These are phyloP conservation scores for Peronosclerospora sorghi DNA, from an alignment of 352 stramenopile species.

Conservation along the genomic window DNA sequence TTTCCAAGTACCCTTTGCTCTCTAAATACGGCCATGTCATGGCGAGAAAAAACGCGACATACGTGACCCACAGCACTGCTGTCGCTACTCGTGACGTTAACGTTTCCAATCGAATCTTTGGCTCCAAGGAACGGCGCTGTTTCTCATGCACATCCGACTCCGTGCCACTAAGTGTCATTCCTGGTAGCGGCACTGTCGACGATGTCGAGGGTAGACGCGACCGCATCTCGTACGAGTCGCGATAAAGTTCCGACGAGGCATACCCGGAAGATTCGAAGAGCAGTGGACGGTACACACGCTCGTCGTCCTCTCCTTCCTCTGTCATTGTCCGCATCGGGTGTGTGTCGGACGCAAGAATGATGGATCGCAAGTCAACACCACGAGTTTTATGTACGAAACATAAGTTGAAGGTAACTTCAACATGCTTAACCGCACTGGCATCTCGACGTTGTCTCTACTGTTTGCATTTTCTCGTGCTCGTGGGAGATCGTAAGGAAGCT, in stretches of 20 bases:
- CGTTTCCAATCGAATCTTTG: constrained; percentile 72
- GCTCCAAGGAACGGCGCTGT: constrained; percentile 19
- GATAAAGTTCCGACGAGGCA: constrained; percentile 69
- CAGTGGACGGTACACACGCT: constrained; percentile 64
- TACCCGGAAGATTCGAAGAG: constrained; percentile 75
- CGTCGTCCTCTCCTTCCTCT: not conserved
- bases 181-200: constrained; percentile 18
- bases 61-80: constrained; percentile 64
- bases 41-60: constrained; percentile 61
- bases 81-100: constrained; percentile 62
- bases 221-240: constrained; percentile 73
- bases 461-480: constrained; percentile 11
- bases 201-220: constrained; percentile 30
- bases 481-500: constrained; percentile 9
- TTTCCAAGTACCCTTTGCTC: constrained; percentile 59
- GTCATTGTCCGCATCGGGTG: too few species aligned
- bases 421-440: not conserved
- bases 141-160: constrained; percentile 17
- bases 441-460: constrained; percentile 6
- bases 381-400: not conserved
- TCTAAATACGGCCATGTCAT: constrained; percentile 65
- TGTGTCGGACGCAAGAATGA: too few species aligned
- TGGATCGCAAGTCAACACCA: too few species aligned
- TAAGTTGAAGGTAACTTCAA: constrained; percentile 18
- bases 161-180: constrained; percentile 3